Conservation (phyloP, 306 rosid species). For the Inga oerstediana region DNA sequence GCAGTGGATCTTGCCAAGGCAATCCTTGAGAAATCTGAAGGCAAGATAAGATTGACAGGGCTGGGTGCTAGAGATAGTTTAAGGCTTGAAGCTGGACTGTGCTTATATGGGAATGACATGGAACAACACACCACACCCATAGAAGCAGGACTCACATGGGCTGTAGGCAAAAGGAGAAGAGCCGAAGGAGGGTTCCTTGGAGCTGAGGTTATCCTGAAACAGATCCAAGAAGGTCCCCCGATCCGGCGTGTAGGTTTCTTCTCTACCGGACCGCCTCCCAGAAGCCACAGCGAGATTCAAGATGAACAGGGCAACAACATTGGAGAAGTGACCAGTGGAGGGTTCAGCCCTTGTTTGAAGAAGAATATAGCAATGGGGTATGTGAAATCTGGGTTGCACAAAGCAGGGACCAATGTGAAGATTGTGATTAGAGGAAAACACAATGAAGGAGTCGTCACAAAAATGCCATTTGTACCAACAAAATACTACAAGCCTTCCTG, state of each 20-base stretch:
- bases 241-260: slow-evolving; percentile 90
- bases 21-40: slow-evolving; percentile 90
- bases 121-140: slow-evolving; percentile 90
- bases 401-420: slow-evolving; percentile 92
- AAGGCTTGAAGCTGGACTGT: slow-evolving; percentile 92
- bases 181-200: slow-evolving; percentile 99
- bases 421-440: slow-evolving; percentile 81
- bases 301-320: slow-evolving; percentile 76
- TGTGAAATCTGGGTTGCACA: slow-evolving; percentile 96
- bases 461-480: slow-evolving; percentile 96
- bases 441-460: slow-evolving; percentile 88
- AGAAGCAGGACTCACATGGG: slow-evolving; percentile 99
- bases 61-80: slow-evolving; percentile 97
- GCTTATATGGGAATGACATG: slow-evolving; percentile 93
- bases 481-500: slow-evolving; percentile 90
- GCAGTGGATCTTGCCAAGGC: slow-evolving; percentile 93
- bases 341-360: slow-evolving; percentile 97
- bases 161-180: slow-evolving; percentile 93
- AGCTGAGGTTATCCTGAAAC: slow-evolving; percentile 83
- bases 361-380: slow-evolving; percentile 98
- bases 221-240: slow-evolving; percentile 73
- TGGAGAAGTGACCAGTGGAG: slow-evolving; percentile 97
- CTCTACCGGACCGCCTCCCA: slow-evolving; percentile 94
- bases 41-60: slow-evolving; percentile 90
- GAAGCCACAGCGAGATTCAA: slow-evolving; percentile 95